A percentile compares a stretch with the other conserved stretches of the same genome.
phyloP scores from a whole-genome alignment of 139 green algal genomes.

The Klebsormidium nitens region DNA sequence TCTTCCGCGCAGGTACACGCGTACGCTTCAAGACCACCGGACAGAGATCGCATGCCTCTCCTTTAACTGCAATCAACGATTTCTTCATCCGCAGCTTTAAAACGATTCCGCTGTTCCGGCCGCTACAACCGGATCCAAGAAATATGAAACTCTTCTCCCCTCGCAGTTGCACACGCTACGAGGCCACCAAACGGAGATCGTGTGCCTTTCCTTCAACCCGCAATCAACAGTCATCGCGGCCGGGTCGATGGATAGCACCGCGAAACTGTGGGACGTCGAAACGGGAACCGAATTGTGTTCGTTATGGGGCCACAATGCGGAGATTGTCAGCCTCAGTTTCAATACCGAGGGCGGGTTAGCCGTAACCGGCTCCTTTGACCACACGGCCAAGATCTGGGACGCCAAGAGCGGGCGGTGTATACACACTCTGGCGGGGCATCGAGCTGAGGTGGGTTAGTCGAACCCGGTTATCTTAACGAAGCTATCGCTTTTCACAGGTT shows the following conservation, averaged over 20 bases:
- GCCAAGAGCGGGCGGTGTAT: constrained; percentile 60
- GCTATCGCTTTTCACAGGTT: no score
- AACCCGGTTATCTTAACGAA: no score
- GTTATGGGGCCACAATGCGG: constrained; percentile 54
- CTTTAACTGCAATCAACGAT: no score
- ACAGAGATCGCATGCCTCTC: no score
- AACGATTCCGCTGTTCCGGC: no score
- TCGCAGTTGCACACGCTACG: constrained; percentile 53
- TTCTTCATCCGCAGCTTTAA: no score
- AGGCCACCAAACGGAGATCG: constrained; percentile 69
- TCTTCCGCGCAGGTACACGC: no score
- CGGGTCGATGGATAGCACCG: constrained; percentile 72
- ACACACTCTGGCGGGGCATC: constrained; percentile 50
- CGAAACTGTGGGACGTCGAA: constrained; percentile 72
- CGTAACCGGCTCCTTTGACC: constrained; percentile 66
- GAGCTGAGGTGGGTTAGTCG: constrained; percentile 55
- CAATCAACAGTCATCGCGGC: constrained; percentile 62
- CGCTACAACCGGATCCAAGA: no score
- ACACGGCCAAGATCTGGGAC: constrained; percentile 65
- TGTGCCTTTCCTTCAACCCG: constrained; percentile 67
- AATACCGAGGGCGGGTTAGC: constrained; percentile 55
- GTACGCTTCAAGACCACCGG: no score
- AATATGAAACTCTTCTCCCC: no score
- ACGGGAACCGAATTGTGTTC: constrained; percentile 53
- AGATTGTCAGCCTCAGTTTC: constrained; percentile 67